A percentile compares a stretch with the other conserved stretches of the same genome.
These are phyloP conservation scores for Neurospora sp. DNA, from an alignment of 495 filamentous ascomycete species.

Conservation along the genomic window DNA sequence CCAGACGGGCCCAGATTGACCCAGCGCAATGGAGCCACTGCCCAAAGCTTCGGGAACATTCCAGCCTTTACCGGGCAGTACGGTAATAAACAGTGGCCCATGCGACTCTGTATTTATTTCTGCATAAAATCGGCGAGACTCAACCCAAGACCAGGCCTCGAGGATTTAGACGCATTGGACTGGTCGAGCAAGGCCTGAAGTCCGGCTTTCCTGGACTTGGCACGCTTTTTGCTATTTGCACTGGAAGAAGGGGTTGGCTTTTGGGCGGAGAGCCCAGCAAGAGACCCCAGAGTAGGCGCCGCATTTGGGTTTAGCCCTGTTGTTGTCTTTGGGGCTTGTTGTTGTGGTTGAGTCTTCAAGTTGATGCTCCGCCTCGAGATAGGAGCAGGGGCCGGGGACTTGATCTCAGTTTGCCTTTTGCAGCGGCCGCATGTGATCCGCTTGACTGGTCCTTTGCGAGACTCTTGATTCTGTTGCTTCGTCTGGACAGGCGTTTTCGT, in stretches of 20 bases:
- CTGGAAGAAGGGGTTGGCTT: constrained; percentile 24
- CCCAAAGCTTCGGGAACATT: constrained; percentile 20
- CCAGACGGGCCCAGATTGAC: background rate
- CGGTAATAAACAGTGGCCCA: background rate
- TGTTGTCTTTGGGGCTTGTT: constrained; percentile 31
- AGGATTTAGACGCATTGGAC: constrained; percentile 23
- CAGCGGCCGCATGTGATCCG: constrained; percentile 38
- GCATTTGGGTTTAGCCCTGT: constrained; percentile 24
- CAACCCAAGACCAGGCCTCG: constrained; percentile 31
- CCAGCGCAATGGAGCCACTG: background rate
- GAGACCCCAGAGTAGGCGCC: background rate
- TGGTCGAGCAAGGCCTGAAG: constrained; percentile 42
- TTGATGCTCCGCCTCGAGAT: constrained; percentile 19
- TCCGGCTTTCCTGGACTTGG: constrained; percentile 43
- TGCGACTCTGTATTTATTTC: constrained; percentile 16
- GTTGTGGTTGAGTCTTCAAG: constrained; percentile 12
- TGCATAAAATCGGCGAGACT: constrained; percentile 44
- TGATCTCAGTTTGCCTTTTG: constrained; percentile 26
- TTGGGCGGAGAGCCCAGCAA: background rate
- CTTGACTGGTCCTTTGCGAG: constrained; percentile 19
- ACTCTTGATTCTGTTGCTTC: constrained; percentile 2
- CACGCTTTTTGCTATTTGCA: constrained; percentile 43
- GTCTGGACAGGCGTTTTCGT: background rate
- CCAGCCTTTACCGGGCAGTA: background rate
- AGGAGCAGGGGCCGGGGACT: constrained; percentile 20